Evolutionary conservation across 805 yeast genomes (phyloP).

Genomic region (Saturnispora besseyi): DNA sequence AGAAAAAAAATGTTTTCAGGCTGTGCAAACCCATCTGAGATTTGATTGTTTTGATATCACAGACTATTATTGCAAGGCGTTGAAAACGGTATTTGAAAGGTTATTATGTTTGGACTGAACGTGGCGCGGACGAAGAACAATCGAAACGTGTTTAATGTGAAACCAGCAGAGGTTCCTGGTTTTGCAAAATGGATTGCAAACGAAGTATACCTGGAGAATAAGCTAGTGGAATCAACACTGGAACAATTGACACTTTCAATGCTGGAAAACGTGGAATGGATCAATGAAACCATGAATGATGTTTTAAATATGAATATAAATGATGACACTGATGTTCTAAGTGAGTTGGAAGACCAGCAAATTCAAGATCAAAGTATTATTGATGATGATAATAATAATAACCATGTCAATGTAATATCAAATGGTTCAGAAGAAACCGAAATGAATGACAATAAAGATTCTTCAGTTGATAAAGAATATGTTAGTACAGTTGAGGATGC

Average conservation of each 20-base stretch:
- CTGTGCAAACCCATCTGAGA: neutral
- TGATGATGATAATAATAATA: neutral
- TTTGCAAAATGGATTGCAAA: slow-evolving; percentile 28
- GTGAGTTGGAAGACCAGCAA: neutral
- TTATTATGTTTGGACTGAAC: slow-evolving; percentile 25
- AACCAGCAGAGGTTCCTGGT: slow-evolving; percentile 20
- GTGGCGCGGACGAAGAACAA: slow-evolving; percentile 16
- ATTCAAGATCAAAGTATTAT: neutral
- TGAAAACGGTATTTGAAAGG: neutral
- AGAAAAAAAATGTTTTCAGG: neutral
- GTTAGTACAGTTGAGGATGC: slow-evolving; percentile 6
- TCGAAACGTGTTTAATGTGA: slow-evolving; percentile 3
- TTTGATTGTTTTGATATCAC: slow-evolving; percentile 2
- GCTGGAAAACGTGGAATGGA: slow-evolving; percentile 24
- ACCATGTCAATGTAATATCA: neutral
- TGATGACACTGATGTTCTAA: neutral
- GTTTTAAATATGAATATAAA: slow-evolving; percentile 8
- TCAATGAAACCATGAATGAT: slow-evolving; percentile 23
- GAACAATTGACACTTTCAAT: slow-evolving; percentile 20
- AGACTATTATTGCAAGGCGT: neutral
- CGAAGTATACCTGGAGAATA: slow-evolving; percentile 22
- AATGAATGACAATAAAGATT: neutral
- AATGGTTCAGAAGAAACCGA: neutral
- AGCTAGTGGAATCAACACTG: slow-evolving; percentile 18
- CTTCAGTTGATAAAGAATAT: too few species aligned